Evolutionary conservation across 2,329 filamentous ascomycete genomes (phyloP).

Genomic region (Fusarium siculi): DNA sequence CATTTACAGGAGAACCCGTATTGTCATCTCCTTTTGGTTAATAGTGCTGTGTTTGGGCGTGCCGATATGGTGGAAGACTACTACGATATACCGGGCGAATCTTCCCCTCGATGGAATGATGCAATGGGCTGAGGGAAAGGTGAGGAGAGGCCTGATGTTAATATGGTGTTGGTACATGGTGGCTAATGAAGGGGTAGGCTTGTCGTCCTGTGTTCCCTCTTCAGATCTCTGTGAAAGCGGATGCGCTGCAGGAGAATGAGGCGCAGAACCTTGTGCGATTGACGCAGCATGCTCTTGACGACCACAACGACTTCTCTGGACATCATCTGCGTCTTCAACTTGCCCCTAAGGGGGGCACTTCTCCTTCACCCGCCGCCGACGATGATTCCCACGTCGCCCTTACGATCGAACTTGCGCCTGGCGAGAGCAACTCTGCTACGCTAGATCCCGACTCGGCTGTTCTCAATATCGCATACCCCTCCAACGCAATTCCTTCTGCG

Average conservation of each 20-base stretch:
- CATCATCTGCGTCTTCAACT: constrained; percentile 75
- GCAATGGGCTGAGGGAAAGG: constrained; percentile 90
- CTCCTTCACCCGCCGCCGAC: constrained; percentile 40
- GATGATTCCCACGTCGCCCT: constrained; percentile 68
- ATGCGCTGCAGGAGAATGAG: constrained; percentile 72
- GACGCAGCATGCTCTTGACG: constrained; percentile 88
- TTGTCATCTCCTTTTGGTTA: constrained; percentile 91
- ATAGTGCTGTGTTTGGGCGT: constrained; percentile 85
- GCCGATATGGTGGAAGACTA: constrained; percentile 96
- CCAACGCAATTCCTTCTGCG: constrained; percentile 72
- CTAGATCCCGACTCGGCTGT: constrained; percentile 76
- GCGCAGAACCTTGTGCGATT: constrained; percentile 78
- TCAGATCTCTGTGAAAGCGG: constrained; percentile 79
- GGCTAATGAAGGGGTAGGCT: constrained; percentile 64
- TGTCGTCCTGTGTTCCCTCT: constrained; percentile 91
- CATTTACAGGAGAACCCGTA: constrained; percentile 74
- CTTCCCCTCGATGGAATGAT: constrained; percentile 88
- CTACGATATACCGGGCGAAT: constrained; percentile 87
- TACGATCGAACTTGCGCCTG: constrained; percentile 75
- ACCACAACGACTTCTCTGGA: constrained; percentile 84
- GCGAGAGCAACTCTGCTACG: constrained; percentile 68
- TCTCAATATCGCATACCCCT: constrained; percentile 81
- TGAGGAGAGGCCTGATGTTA: constrained; percentile 49
- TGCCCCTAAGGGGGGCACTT: constrained; percentile 43
- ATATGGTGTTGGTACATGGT: fast-evolving